Percentiles rank a stretch among this genome's conserved stretches.
phyloP scores from a whole-genome alignment of 2,329 filamentous ascomycete genomes.

The Emericellopsis atlantica region DNA sequence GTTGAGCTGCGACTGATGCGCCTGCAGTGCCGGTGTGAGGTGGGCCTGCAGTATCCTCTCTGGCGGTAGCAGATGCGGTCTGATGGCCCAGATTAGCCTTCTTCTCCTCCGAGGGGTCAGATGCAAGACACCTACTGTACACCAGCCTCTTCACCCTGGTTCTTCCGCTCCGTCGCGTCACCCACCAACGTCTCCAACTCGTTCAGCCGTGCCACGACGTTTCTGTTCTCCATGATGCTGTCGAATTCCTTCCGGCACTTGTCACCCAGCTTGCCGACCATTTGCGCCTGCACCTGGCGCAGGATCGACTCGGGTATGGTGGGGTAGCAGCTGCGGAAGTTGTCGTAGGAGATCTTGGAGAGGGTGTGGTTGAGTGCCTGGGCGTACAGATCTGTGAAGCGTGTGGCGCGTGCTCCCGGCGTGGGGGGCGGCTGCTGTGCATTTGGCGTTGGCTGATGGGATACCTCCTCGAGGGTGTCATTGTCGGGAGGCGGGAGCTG shows the following conservation, averaged over 20 bases:
- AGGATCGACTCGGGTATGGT: slow-evolving; percentile 42
- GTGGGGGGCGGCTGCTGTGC: slow-evolving; percentile 16
- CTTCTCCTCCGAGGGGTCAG: background rate
- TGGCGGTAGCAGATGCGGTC: slow-evolving; percentile 44
- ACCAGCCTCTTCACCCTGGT: slow-evolving; percentile 8
- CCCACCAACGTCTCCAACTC: slow-evolving; percentile 42
- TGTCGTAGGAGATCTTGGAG: slow-evolving; percentile 39
- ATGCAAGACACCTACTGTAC: background rate
- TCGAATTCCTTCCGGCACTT: slow-evolving; percentile 49
- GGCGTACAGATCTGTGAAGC: slow-evolving; percentile 40
- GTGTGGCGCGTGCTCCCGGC: slow-evolving; percentile 43
- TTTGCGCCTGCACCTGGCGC: slow-evolving; percentile 41
- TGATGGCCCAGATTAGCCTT: slow-evolving; percentile 8
- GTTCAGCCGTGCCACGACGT: slow-evolving; percentile 45
- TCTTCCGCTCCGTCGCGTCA: slow-evolving; percentile 30
- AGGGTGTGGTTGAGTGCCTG: slow-evolving; percentile 40
- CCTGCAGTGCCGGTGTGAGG: slow-evolving; percentile 35
- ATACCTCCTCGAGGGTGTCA: background rate
- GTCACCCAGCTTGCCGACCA: slow-evolving; percentile 40
- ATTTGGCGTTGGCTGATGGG: background rate
- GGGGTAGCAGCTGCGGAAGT: slow-evolving; percentile 49
- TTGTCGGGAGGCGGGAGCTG: too few species aligned
- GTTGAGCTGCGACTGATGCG: slow-evolving; percentile 43
- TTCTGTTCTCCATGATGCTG: slow-evolving; percentile 33
- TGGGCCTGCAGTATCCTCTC: slow-evolving; percentile 40